These are phyloP conservation scores for Thelephora aurantiotincta DNA, from an alignment of 768 basidiomycete genomes.

Conservation along the genomic window DNA sequence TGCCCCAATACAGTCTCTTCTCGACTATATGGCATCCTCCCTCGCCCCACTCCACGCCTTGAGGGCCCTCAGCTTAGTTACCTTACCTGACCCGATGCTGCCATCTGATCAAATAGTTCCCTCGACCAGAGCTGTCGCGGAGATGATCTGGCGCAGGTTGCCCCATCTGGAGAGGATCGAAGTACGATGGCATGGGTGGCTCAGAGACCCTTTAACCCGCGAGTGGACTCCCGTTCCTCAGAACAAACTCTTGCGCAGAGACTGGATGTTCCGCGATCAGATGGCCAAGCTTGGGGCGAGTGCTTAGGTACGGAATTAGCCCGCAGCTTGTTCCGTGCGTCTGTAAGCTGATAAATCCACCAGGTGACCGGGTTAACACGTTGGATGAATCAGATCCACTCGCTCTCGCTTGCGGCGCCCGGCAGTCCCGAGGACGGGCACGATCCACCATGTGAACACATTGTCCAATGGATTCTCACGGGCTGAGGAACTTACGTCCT, in stretches of 20 bases:
- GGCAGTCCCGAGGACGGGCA: too few species aligned
- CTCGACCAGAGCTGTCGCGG: background rate
- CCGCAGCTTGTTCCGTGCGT: too few species aligned
- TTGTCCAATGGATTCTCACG: too few species aligned
- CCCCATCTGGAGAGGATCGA: slow-evolving; percentile 8
- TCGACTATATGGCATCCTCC: slow-evolving; percentile 8
- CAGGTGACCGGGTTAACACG: too few species aligned
- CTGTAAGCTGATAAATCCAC: too few species aligned
- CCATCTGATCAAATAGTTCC: background rate
- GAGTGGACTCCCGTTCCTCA: background rate
- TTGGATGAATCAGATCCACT: too few species aligned
- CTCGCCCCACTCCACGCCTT: slow-evolving; percentile 6
- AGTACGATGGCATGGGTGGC: slow-evolving; percentile 13
- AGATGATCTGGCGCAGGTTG: slow-evolving; percentile 2
- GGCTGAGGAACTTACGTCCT: too few species aligned
- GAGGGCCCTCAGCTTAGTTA: slow-evolving; percentile 8
- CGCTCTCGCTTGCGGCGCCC: too few species aligned
- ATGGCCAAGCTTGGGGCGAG: background rate
- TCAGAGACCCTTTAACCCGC: background rate
- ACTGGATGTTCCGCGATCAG: background rate
- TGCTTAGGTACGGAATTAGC: too few species aligned
- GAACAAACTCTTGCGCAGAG: background rate
- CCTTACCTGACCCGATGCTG: slow-evolving; percentile 11
- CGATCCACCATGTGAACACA: too few species aligned
- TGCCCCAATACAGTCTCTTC: slow-evolving; percentile 6